These are phyloP conservation scores for Xylaria telfairii DNA, from an alignment of 495 filamentous ascomycete genomes.

Conservation along the genomic window DNA sequence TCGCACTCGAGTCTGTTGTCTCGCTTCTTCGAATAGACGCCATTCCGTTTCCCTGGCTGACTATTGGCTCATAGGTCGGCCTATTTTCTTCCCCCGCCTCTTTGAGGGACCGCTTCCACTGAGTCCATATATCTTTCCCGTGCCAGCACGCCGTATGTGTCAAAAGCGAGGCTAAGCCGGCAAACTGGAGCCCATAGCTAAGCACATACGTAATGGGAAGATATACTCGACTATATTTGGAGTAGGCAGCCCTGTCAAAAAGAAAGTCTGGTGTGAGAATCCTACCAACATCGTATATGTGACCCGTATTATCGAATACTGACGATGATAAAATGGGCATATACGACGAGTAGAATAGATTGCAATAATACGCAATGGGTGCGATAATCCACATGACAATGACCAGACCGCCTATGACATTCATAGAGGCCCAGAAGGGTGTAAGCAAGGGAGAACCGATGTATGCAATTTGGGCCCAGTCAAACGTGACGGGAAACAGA, in stretches of 20 bases:
- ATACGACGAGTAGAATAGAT: conserved; percentile 76
- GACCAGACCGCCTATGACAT: conserved; percentile 83
- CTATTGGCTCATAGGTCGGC: conserved; percentile 51
- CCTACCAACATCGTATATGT: conserved; percentile 74
- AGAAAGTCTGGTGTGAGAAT: conserved; percentile 75
- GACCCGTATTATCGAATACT: conserved; percentile 83
- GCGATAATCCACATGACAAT: conserved; percentile 90
- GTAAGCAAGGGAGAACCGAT: conserved; percentile 86
- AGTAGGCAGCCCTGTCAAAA: conserved; percentile 73
- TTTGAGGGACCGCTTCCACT: conserved; percentile 63
- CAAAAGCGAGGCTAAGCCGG: conserved; percentile 72
- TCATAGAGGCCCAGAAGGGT: conserved; percentile 90
- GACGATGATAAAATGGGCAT: conserved; percentile 78
- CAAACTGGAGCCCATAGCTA: conserved; percentile 82
- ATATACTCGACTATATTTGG: conserved; percentile 79
- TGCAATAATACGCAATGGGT: conserved; percentile 81
- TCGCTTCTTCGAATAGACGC: conserved; percentile 23
- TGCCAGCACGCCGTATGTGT: conserved; percentile 78
- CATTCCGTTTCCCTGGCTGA: conserved; percentile 32
- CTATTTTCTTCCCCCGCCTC: conserved; percentile 53
- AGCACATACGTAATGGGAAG: conserved; percentile 83
- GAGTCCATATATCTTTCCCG: conserved; percentile 73
- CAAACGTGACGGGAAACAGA: conserved; percentile 86
- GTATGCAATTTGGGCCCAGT: conserved; percentile 93
- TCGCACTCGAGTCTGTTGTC: conserved; percentile 43